A percentile compares a stretch with the other conserved stretches of the same genome.
Evolutionary conservation across 1,139 yeast species (phyloP).

Genomic region (Yamadazyma conglobata): DNA sequence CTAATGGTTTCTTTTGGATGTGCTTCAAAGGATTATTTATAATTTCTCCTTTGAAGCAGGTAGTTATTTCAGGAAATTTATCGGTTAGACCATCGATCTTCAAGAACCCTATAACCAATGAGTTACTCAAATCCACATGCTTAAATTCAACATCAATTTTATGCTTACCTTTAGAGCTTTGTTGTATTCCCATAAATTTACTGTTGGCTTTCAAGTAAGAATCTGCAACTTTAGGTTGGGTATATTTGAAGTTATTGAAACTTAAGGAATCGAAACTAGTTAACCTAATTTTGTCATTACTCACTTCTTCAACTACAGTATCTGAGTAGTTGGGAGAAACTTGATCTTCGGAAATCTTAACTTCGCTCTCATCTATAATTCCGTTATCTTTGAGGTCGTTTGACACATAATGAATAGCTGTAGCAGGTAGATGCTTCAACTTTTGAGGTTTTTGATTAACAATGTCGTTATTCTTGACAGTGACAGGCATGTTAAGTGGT

Average conservation of each 20-base stretch:
- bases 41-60: slow-evolving; percentile 85
- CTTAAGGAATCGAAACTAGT: slow-evolving; percentile 11
- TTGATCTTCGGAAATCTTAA: too few species aligned
- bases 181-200: slow-evolving; percentile 66
- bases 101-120: slow-evolving; percentile 71
- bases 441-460: too few species aligned
- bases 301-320: too few species aligned
- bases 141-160: slow-evolving; percentile 71
- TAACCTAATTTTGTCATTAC: slow-evolving; percentile 1
- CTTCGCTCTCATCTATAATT: too few species aligned
- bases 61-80: slow-evolving; percentile 72
- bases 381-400: too few species aligned
- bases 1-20: slow-evolving; percentile 13
- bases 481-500: slow-evolving; percentile 1
- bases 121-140: slow-evolving; percentile 59
- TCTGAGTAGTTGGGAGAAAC: too few species aligned
- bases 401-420: too few species aligned
- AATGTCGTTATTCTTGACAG: too few species aligned
- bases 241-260: slow-evolving; percentile 10
- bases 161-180: slow-evolving; percentile 63
- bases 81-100: slow-evolving; percentile 79
- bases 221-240: slow-evolving; percentile 20
- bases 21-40: slow-evolving; percentile 49
- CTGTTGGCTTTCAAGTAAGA: slow-evolving; percentile 61
- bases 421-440: too few species aligned